Percentiles rank a stretch among this genome's conserved stretches.
These are phyloP conservation scores for Daldinia decipiens DNA, from an alignment of 495 filamentous ascomycete genomes.

Conservation along the genomic window DNA sequence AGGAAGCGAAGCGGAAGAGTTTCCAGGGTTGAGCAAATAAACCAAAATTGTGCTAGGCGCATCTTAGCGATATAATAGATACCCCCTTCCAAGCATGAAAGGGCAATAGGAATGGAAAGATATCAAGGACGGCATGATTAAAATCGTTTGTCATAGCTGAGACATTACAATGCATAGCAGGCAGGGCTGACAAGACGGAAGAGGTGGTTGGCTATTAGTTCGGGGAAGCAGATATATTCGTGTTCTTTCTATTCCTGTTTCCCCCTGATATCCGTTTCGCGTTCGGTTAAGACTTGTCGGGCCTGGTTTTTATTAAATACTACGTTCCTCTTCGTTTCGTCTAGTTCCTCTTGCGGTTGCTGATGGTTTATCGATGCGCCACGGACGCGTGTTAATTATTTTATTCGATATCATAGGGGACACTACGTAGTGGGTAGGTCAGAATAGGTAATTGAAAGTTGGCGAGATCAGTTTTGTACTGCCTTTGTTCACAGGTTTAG, in stretches of 20 bases:
- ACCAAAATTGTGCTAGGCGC: slow-evolving; percentile 5
- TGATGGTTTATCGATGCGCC: not conserved
- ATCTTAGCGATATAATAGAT: slow-evolving; percentile 11
- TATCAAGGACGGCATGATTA: slow-evolving; percentile 19
- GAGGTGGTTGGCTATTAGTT: slow-evolving; percentile 6
- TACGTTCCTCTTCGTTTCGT: not conserved
- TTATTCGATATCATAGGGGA: not conserved
- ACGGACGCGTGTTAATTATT: not conserved
- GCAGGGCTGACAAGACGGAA: slow-evolving; percentile 5
- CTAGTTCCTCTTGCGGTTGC: not conserved
- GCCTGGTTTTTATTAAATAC: not conserved
- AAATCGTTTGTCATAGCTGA: slow-evolving; percentile 3
- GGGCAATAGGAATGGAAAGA: slow-evolving; percentile 20
- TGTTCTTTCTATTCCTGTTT: slow-evolving; percentile 16
- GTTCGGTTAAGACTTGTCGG: not conserved
- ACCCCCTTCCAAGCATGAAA: slow-evolving; percentile 26
- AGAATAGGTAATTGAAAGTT: not conserved
- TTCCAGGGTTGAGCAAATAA: slow-evolving; percentile 45
- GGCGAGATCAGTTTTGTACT: not conserved
- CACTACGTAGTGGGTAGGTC: not conserved
- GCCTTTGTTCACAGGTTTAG: not conserved
- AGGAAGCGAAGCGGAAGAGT: slow-evolving; percentile 56
- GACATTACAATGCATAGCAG: slow-evolving; percentile 21
- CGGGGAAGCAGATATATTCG: not conserved
- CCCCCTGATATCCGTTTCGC: slow-evolving; percentile 22